phyloP scores from a whole-genome alignment of 192 early-diverging fungal genomes.

The Backusella australiensis region DNA sequence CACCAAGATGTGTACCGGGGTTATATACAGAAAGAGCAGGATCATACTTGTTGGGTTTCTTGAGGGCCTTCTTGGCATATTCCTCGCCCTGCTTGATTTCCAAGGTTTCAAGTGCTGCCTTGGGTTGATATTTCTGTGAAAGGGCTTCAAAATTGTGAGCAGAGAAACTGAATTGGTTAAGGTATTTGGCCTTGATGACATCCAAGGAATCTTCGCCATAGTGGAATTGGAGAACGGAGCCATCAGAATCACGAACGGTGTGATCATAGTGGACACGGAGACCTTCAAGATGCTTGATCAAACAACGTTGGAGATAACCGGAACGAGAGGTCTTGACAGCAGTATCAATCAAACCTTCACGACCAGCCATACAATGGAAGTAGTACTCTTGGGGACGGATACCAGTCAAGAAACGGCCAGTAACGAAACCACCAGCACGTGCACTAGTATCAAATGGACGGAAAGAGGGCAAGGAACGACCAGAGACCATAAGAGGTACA shows the following conservation, averaged over 20 bases:
- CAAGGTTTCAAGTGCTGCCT: conserved; percentile 58
- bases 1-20: conserved; percentile 83
- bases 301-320: conserved; percentile 97
- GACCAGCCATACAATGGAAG: conserved; percentile 98
- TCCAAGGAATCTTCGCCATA: conserved; percentile 99
- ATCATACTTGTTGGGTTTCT: conserved; percentile 69
- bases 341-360: conserved; percentile 99
- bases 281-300: conserved; percentile 99
- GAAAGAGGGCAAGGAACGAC: conserved; percentile 95
- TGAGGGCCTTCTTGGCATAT: conserved; percentile 75
- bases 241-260: conserved; percentile 94
- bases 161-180: conserved; percentile 67
- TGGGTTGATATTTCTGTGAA: conserved; percentile 76
- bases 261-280: conserved; percentile 94
- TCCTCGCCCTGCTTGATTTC: conserved; percentile 71
- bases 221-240: conserved; percentile 95
- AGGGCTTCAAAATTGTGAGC: conserved; percentile 87
- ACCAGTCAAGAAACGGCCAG: conserved; percentile 97
- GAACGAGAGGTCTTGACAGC: conserved; percentile 99
- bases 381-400: conserved; percentile 93
- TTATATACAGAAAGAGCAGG: conserved; percentile 79
- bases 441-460: conserved; percentile 85
- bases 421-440: conserved; percentile 94
- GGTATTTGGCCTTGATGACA: conserved; percentile 90
- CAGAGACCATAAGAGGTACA: conserved; percentile 97